These are phyloP conservation scores for Phaeoacremonium minimum DNA, from an alignment of 2,329 filamentous ascomycete species.

Conservation along the genomic window DNA sequence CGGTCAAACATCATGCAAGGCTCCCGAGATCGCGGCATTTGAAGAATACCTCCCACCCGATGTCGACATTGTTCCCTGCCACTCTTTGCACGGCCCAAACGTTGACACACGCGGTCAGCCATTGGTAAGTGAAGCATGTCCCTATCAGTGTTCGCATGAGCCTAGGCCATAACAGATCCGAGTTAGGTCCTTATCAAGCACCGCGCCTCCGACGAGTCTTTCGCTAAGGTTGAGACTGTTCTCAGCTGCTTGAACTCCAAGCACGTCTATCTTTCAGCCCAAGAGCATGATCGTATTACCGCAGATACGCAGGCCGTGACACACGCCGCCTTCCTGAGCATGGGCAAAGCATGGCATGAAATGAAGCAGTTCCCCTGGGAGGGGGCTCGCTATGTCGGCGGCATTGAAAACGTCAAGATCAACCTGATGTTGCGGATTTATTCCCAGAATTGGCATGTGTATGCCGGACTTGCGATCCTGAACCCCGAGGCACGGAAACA, in stretches of 20 bases:
- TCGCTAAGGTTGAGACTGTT: slow-evolving; percentile 74
- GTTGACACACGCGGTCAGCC: slow-evolving; percentile 88
- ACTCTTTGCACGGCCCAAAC: slow-evolving; percentile 90
- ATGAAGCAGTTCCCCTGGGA: slow-evolving; percentile 98
- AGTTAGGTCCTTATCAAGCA: slow-evolving; percentile 78
- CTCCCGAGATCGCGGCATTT: slow-evolving; percentile 90
- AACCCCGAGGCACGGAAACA: slow-evolving; percentile 90
- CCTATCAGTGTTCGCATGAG: not conserved
- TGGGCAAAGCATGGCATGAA: slow-evolving; percentile 97
- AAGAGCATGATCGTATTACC: slow-evolving; percentile 92
- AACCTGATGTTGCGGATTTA: slow-evolving; percentile 98
- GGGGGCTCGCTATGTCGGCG: slow-evolving; percentile 88
- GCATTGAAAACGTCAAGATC: slow-evolving; percentile 99
- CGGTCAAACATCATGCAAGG: slow-evolving; percentile 97
- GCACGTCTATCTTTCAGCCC: slow-evolving; percentile 80
- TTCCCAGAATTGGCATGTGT: slow-evolving; percentile 98
- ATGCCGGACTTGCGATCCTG: slow-evolving; percentile 92
- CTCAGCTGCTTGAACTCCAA: slow-evolving; percentile 81
- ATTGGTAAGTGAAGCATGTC: slow-evolving; percentile 53
- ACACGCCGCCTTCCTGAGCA: slow-evolving; percentile 92
- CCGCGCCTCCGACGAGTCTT: slow-evolving; percentile 72
- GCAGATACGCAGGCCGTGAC: slow-evolving; percentile 98
- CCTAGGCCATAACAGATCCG: not conserved
- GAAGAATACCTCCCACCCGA: slow-evolving; percentile 83
- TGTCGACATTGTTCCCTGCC: slow-evolving; percentile 90